Evolutionary conservation across 2,329 filamentous ascomycete species (phyloP), one percentile per base, ranked within the genome.

Genomic region (Aureobasidium sp.): DNA sequence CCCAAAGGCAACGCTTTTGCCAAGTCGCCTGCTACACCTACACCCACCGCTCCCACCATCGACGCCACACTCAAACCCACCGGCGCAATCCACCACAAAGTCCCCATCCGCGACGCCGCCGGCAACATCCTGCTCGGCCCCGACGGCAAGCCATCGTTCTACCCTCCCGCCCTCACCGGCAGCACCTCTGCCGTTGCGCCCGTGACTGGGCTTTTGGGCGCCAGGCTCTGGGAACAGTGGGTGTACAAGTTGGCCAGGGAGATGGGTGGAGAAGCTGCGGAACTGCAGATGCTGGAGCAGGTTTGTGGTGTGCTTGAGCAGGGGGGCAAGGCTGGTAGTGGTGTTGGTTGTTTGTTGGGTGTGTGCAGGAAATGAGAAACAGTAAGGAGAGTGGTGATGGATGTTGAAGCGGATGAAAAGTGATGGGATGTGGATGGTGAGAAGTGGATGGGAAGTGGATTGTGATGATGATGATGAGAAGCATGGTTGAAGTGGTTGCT

Each of bases 161-260:
- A 72, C 48, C 68, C 69, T 61, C 67, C 70, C 9, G 70, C 70
- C 8, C 64, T 72, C 47, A 72, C 70, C 22, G 73, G 73, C 36
- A 72, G 68, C 55, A 74, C 72, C 9, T 65, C 65, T 27, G 71
- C 72, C 49, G 72, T 73, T n/a, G 68, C 70, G 22, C 72, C 72
- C 44, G 80, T 96, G 66, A 88, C 89, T 14, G 92, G 92, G 22
- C 77, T 97, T 44, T 85, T 93, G 0, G 94, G 91, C 5, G 87
- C 88, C 29, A 94, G 91, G 87, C 87, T 87, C 73, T 99, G 92
- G 93, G 94, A 99, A 82, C 89, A 90, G 73, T 99, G 94, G 94
- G 83, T 97, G 74, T 78, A 97, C 67, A 90, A 91, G 70, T 83
- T 93, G 69, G 89, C 94, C 77, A 84, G 87, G 77, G 92, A 97